Conservation (phyloP, 1,284 basidiomycete genomes). For the Microbotryum violaceum region DNA sequence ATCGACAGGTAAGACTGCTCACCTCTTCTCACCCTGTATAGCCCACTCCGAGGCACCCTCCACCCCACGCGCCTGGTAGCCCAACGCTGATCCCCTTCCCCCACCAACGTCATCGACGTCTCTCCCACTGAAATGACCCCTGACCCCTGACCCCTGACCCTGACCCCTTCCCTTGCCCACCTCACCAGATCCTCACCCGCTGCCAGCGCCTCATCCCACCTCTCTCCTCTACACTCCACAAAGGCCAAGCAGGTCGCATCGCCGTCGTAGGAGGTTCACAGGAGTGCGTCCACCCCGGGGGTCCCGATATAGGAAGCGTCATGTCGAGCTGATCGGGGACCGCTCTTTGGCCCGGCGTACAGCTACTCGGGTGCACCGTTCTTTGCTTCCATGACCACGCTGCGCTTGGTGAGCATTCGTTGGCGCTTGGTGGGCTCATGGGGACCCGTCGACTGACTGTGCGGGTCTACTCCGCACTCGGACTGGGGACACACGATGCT, state of each 20-base stretch:
- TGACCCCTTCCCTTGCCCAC: no score
- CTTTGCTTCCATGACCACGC: conserved; percentile 80
- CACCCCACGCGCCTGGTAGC: no score
- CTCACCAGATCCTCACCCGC: conserved; percentile 50
- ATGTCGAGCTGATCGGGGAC: no score
- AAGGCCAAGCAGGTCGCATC: conserved; percentile 90
- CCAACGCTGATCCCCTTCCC: no score
- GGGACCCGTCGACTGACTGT: background rate
- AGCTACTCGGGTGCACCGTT: conserved; percentile 91
- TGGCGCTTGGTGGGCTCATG: no score
- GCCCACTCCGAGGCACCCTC: no score
- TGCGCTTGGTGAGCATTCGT: conserved; percentile 56
- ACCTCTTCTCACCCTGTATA: no score
- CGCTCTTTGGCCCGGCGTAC: background rate
- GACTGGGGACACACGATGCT: background rate
- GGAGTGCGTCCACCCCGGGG: conserved; percentile 53
- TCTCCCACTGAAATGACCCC: no score
- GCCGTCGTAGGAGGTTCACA: conserved; percentile 87
- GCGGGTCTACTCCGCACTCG: background rate
- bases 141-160: no score
- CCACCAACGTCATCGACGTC: no score
- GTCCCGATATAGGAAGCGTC: no score
- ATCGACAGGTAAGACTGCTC: no score
- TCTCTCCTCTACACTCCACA: conserved; percentile 74
- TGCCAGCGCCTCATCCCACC: conserved; percentile 75